Percentiles rank a stretch among this genome's conserved stretches.
These are phyloP conservation scores for Aspergillus glaucus DNA, from an alignment of 2,329 filamentous ascomycete genomes.

Conservation along the genomic window DNA sequence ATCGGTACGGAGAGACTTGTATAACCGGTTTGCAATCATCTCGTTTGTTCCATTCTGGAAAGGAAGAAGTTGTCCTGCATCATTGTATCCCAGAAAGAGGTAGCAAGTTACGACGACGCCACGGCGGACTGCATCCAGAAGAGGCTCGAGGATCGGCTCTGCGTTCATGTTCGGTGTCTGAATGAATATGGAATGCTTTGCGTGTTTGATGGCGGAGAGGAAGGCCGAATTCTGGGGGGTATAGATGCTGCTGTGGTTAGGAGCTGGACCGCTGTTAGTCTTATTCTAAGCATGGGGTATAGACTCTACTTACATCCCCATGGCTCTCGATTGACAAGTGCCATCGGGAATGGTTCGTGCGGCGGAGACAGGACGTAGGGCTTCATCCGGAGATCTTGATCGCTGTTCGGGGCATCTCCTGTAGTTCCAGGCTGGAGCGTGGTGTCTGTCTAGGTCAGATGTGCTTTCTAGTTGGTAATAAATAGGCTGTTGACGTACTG, in stretches of 20 bases:
- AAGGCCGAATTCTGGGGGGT: conserved; percentile 72
- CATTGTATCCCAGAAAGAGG: conserved; percentile 73
- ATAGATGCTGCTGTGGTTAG: conserved; percentile 54
- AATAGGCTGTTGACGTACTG: conserved; percentile 32
- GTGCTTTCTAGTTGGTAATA: neutral
- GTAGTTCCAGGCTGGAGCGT: conserved; percentile 48
- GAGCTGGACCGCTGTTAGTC: conserved; percentile 25
- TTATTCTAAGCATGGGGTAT: neutral
- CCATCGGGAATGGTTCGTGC: conserved; percentile 60
- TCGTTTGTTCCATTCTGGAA: conserved; percentile 72
- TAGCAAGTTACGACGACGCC: conserved; percentile 65
- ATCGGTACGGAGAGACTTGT: conserved; percentile 49
- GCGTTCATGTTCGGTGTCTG: conserved; percentile 74
- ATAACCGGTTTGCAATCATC: conserved; percentile 57
- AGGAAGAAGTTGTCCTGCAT: conserved; percentile 68
- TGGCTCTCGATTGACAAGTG: conserved; percentile 62
- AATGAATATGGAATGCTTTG: conserved; percentile 62
- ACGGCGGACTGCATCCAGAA: conserved; percentile 58
- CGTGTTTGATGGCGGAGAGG: conserved; percentile 63
- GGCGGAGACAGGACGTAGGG: conserved; percentile 56
- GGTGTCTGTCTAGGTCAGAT: conserved; percentile 37
- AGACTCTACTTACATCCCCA: conserved; percentile 45
- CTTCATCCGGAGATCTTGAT: conserved; percentile 53
- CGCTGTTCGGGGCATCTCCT: conserved; percentile 50
- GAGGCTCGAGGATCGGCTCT: conserved; percentile 57